phyloP scores from a whole-genome alignment of 1,284 basidiomycete species.

The Pseudozyma sp. region DNA sequence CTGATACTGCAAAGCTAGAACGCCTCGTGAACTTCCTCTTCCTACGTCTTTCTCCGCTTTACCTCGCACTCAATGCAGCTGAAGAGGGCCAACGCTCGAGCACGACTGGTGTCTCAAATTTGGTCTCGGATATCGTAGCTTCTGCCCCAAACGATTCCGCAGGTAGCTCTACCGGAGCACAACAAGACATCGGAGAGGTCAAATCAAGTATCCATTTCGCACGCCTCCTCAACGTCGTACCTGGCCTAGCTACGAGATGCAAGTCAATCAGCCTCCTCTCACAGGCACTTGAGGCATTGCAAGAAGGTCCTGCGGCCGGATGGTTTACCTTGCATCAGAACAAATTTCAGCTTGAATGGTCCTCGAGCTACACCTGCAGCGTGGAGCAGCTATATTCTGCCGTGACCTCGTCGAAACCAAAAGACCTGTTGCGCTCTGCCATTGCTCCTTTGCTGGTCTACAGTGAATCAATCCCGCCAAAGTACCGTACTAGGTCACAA shows the following conservation, averaged over 20 bases:
- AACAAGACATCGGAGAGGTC: too few species aligned
- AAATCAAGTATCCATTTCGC: slow-evolving; percentile 15
- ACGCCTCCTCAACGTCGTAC: slow-evolving; percentile 11
- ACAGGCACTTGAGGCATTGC: slow-evolving; percentile 7
- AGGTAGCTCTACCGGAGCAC: background rate
- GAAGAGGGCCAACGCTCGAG: background rate
- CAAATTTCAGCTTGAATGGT: slow-evolving; percentile 14
- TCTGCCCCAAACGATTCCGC: too few species aligned
- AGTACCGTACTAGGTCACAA: slow-evolving; percentile 5
- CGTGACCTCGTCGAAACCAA: background rate
- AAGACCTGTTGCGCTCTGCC: background rate
- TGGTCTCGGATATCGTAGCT: slow-evolving; percentile 6
- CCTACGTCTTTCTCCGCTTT: slow-evolving; percentile 15
- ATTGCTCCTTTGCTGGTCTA: slow-evolving; percentile 14
- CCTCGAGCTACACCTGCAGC: background rate
- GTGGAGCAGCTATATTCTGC: background rate
- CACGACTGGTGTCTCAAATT: background rate
- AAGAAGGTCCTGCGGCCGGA: background rate
- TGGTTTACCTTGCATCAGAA: slow-evolving; percentile 15
- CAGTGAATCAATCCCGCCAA: slow-evolving; percentile 20
- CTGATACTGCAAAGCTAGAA: slow-evolving; percentile 27
- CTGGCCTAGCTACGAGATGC: slow-evolving; percentile 25
- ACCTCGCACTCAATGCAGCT: background rate
- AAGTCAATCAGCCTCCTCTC: slow-evolving; percentile 29
- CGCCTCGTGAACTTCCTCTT: slow-evolving; percentile 27